phyloP scores from a whole-genome alignment of 192 early-diverging fungal genomes.

The Coemansia reversa region DNA sequence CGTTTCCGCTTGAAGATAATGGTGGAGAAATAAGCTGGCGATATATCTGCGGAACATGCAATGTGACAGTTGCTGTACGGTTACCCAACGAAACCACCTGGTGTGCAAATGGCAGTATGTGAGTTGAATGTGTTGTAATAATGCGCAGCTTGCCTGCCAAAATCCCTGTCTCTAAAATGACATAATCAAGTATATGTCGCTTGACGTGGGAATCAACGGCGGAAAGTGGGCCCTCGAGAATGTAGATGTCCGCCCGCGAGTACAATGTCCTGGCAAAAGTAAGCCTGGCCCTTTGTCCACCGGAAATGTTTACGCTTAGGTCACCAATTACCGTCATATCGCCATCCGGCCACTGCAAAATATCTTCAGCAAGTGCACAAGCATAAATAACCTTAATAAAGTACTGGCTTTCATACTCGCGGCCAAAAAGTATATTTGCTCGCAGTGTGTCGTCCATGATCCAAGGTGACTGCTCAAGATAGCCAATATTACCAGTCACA shows the following conservation, averaged over 20 bases:
- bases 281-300: slow-evolving; percentile 88
- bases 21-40: background rate
- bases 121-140: slow-evolving; percentile 80
- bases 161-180: slow-evolving; percentile 55
- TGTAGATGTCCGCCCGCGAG: slow-evolving; percentile 69
- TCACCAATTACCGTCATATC: slow-evolving; percentile 56
- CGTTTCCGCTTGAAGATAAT: background rate
- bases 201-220: slow-evolving; percentile 81
- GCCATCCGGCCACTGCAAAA: slow-evolving; percentile 55
- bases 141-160: slow-evolving; percentile 76
- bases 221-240: slow-evolving; percentile 84
- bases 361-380: slow-evolving; percentile 60
- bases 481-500: slow-evolving; percentile 69
- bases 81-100: slow-evolving; percentile 70
- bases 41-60: slow-evolving; percentile 19
- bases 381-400: slow-evolving; percentile 58
- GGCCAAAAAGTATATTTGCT: slow-evolving; percentile 72
- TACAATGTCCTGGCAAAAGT: slow-evolving; percentile 81
- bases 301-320: slow-evolving; percentile 57
- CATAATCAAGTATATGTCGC: slow-evolving; percentile 66
- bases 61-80: slow-evolving; percentile 37
- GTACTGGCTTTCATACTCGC: slow-evolving; percentile 54
- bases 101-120: slow-evolving; percentile 73
- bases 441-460: slow-evolving; percentile 77
- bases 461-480: slow-evolving; percentile 84